Evolutionary conservation across 1,284 basidiomycete species (phyloP).

Genomic region (Boletellus dicymbophilus): DNA sequence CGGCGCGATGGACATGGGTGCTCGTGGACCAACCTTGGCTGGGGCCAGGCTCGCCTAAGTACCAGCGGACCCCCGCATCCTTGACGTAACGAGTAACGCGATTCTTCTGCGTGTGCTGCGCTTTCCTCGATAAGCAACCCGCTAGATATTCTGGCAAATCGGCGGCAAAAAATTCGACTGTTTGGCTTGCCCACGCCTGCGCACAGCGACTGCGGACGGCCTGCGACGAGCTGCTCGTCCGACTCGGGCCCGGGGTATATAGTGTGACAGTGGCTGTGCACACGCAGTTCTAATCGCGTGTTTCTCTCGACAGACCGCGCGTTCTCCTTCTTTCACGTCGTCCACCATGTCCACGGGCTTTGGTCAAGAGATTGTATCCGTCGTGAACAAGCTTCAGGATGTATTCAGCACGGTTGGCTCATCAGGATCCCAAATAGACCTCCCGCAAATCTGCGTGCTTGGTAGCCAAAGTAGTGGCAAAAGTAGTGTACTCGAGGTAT

Average conservation of each 20-base stretch:
- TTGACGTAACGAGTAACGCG: constrained; percentile 16
- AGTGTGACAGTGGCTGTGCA: constrained; percentile 28
- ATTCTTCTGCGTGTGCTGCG: constrained; percentile 6
- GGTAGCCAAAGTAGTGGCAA: constrained; percentile 88
- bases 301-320: constrained; percentile 12
- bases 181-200: no score
- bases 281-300: constrained; percentile 27
- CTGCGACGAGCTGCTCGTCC: no score
- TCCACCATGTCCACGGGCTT: constrained; percentile 61
- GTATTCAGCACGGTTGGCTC: constrained; percentile 83
- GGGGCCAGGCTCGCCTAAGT: neutral
- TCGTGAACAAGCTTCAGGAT: constrained; percentile 85
- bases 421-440: constrained; percentile 74
- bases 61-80: no score
- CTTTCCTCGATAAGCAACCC: neutral
- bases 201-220: no score
- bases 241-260: no score
- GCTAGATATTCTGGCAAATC: neutral
- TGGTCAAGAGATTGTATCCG: constrained; percentile 74
- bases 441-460: constrained; percentile 85
- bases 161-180: neutral
- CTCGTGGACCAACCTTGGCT: neutral
- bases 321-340: constrained; percentile 17
- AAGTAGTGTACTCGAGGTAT: constrained; percentile 84
- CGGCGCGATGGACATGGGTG: constrained; percentile 9